Conservation (phyloP, 768 basidiomycete species). For the Sistotremastrum niveocremeum region DNA sequence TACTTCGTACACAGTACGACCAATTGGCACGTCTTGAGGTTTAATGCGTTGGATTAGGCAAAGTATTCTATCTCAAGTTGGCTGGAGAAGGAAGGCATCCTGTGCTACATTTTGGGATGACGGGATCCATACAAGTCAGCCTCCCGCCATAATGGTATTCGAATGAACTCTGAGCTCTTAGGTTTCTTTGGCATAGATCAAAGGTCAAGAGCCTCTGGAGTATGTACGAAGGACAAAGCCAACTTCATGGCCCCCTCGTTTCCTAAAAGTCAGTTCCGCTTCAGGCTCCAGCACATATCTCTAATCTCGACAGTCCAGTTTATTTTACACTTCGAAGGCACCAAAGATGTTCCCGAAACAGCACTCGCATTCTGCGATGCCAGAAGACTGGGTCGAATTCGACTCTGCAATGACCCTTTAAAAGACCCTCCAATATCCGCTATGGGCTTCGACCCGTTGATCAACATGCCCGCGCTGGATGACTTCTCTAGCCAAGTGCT, state of each 20-base stretch:
- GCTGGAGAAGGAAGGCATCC: constrained; percentile 48
- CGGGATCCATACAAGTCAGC: constrained; percentile 60
- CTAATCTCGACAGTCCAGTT: constrained; percentile 28
- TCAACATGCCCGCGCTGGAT: constrained; percentile 46
- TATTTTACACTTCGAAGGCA: constrained; percentile 41
- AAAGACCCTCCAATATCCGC: constrained; percentile 56
- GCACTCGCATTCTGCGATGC: constrained; percentile 63
- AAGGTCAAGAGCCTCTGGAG: constrained; percentile 32
- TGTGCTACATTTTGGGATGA: constrained; percentile 77
- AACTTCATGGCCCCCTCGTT: constrained; percentile 48
- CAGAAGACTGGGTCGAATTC: constrained; percentile 56
- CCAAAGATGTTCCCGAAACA: constrained; percentile 19
- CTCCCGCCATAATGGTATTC: not conserved
- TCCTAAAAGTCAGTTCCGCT: constrained; percentile 36
- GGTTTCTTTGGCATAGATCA: constrained; percentile 23
- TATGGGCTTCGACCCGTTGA: constrained; percentile 67
- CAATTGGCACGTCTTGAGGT: not conserved
- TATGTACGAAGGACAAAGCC: constrained; percentile 35
- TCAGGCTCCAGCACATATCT: not conserved
- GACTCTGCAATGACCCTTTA: constrained; percentile 42
- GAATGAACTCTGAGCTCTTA: not conserved
- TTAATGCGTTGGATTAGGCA: constrained; percentile 23
- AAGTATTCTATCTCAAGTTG: constrained; percentile 55
- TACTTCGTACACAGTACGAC: not conserved
- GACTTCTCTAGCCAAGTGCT: constrained; percentile 34